Evolutionary conservation across 495 filamentous ascomycete genomes (phyloP), one percentile per base, ranked within the genome.

Genomic region (Daldinia grandis): DNA sequence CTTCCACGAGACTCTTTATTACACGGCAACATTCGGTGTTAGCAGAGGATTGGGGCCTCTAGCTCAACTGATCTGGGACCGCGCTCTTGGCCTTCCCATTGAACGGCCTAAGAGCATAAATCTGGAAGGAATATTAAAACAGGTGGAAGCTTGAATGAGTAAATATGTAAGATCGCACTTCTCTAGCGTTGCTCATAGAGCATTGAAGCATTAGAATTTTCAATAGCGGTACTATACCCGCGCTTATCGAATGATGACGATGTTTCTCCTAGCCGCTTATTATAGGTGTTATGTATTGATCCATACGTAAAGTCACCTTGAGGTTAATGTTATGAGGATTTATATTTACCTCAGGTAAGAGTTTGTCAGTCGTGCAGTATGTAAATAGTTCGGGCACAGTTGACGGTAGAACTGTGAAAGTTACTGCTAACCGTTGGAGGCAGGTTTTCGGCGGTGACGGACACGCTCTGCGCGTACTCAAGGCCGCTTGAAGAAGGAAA

Each of bases 91-190:
- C 25, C 81, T 98, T 74, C 95, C 95, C n/a, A 99, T 99, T 79
- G 95, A 99, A 88, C 82, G 95, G 71, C 95, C 95, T 40, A 99
- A 99, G 89, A 97, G 93, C 81, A 95, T 98, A 78, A 93, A 97
- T 82, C 83, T 99, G 66, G 81, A 91, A 77, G 94, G 94, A 14
- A 79, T 97, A 64, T 74, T 97, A 69, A 90, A 90, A 79, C 69
- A 83, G 70, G 83, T 83, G 31, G 83, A 83, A 65, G 76, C 58
- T n/a, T 77, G 21, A 72, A 14, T 27, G 38, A 24, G 54, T 33
- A 30, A 8, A 49, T 65, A 51, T 66, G 56, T 66, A 58, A 53
- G 38, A 28, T 55, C 30, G 47, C 42, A 62, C 53, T 35, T 69
- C 53, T 56, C 21, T 31, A 37, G 63, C 57, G 63, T 68, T 71